Conservation (phyloP, 75 land plant species). For the Gnetum montanum region DNA sequence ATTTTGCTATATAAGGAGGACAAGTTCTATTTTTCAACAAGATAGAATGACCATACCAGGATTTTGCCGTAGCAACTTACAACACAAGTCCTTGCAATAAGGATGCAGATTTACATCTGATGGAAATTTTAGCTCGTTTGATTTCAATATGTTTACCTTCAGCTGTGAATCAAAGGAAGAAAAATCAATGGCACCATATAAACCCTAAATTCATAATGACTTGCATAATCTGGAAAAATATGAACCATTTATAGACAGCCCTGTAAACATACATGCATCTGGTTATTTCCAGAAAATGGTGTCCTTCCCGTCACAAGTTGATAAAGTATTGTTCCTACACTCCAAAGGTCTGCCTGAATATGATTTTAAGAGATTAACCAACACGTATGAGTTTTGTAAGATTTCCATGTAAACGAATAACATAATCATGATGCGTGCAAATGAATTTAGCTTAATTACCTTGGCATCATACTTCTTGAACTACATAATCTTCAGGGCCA, state of each 20-base stretch:
- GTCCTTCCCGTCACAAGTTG: slow-evolving; percentile 91
- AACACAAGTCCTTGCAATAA: slow-evolving; percentile 81
- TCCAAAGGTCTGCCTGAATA: slow-evolving; percentile 98
- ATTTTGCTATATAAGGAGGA: too few relatives aligned
- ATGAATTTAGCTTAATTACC: too few relatives aligned
- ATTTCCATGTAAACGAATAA: too few relatives aligned
- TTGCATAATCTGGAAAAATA: too few relatives aligned
- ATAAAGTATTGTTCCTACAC: slow-evolving; percentile 92
- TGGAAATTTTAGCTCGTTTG: slow-evolving; percentile 77
- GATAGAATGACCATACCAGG: too few relatives aligned
- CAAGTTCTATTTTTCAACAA: too few relatives aligned
- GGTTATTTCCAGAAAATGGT: slow-evolving; percentile 80
- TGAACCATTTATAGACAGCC: neutral
- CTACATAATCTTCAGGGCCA: slow-evolving; percentile 98
- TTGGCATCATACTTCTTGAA: slow-evolving; percentile 95
- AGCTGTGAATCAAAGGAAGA: slow-evolving; percentile 48
- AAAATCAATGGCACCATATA: too few relatives aligned
- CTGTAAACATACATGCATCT: slow-evolving; percentile 53
- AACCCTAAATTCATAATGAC: too few relatives aligned
- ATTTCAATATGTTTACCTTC: slow-evolving; percentile 74
- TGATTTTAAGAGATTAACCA: slow-evolving; percentile 1
- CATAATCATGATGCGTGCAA: too few relatives aligned
- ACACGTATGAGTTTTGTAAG: slow-evolving; percentile 1
- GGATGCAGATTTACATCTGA: slow-evolving; percentile 36
- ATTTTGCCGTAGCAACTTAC: slow-evolving; percentile 73